Percentiles rank a stretch among this genome's conserved stretches.
Evolutionary conservation across 2,329 filamentous ascomycete species (phyloP).

Genomic region (Fusarium sterilihyphosum): DNA sequence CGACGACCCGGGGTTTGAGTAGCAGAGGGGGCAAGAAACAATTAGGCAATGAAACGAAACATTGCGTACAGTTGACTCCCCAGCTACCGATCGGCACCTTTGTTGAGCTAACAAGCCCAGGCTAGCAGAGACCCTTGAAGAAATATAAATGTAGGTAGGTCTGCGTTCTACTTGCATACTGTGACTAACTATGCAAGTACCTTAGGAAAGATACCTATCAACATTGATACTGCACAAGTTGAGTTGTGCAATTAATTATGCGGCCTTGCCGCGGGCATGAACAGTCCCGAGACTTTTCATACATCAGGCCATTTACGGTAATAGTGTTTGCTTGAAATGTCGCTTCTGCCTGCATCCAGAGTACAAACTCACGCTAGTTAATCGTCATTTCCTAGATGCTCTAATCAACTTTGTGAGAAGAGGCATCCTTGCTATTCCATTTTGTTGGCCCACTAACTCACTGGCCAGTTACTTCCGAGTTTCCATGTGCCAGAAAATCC

Average conservation of each 20-base stretch:
- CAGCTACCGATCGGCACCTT: slow-evolving; percentile 36
- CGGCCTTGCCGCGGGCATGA: slow-evolving; percentile 11
- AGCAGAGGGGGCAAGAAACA: slow-evolving; percentile 36
- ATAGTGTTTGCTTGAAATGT: slow-evolving; percentile 37
- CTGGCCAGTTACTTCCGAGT: slow-evolving; percentile 20
- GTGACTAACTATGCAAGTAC: not conserved
- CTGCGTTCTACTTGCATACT: slow-evolving; percentile 11
- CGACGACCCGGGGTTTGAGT: slow-evolving; percentile 9
- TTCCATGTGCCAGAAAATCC: slow-evolving; percentile 28
- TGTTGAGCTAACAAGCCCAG: slow-evolving; percentile 28
- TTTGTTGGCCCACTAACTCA: slow-evolving; percentile 26
- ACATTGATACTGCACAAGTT: slow-evolving; percentile 9
- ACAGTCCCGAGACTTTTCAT: slow-evolving; percentile 13
- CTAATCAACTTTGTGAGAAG: slow-evolving; percentile 16
- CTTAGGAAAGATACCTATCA: not conserved
- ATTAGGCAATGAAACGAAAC: slow-evolving; percentile 44
- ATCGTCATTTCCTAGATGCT: slow-evolving; percentile 42
- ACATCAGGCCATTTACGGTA: slow-evolving; percentile 36
- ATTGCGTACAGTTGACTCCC: slow-evolving; percentile 25
- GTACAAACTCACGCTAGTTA: slow-evolving; percentile 25
- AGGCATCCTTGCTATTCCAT: slow-evolving; percentile 39
- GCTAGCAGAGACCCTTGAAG: slow-evolving; percentile 23
- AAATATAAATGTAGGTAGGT: not conserved
- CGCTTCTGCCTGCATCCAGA: slow-evolving; percentile 28
- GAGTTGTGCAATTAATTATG: slow-evolving; percentile 28